These are phyloP conservation scores for Mucuna pruriens DNA, from an alignment of 306 rosid genomes.

Conservation along the genomic window DNA sequence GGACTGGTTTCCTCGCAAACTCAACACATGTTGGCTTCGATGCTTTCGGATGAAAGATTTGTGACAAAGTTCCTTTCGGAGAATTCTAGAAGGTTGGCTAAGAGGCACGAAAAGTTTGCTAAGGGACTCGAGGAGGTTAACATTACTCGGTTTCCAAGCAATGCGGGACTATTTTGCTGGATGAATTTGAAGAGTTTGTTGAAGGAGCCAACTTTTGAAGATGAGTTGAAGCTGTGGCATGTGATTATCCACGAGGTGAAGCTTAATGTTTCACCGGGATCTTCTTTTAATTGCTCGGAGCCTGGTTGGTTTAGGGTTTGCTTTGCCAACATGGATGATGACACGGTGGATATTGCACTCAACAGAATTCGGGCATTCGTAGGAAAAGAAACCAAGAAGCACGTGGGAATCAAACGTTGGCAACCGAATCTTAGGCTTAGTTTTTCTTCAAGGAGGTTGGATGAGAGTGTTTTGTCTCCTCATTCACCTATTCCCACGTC, in stretches of 20 bases:
- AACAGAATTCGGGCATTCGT: conserved; percentile 65
- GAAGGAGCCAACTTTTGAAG: conserved; percentile 59
- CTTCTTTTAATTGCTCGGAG: conserved; percentile 74
- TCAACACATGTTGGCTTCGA: conserved; percentile 66
- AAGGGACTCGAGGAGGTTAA: conserved; percentile 64
- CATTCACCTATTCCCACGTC: conserved; percentile 76
- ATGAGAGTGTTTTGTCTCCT: conserved; percentile 68
- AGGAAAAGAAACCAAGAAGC: conserved; percentile 37
- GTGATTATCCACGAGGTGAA: conserved; percentile 71
- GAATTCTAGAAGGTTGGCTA: conserved; percentile 57
- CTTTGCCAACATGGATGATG: conserved; percentile 86
- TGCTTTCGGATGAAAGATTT: conserved; percentile 73
- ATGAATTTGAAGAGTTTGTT: conserved; percentile 74
- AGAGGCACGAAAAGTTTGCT: conserved; percentile 51
- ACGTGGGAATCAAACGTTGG: conserved; percentile 40
- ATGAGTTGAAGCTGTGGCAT: conserved; percentile 73
- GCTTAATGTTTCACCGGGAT: conserved; percentile 93
- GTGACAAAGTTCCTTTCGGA: conserved; percentile 51
- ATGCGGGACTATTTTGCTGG: conserved; percentile 85
- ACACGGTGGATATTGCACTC: conserved; percentile 67
- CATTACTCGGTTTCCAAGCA: conserved; percentile 68
- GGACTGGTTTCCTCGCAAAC: conserved; percentile 85
- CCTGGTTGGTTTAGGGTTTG: conserved; percentile 98
- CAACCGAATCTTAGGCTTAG: conserved; percentile 59
- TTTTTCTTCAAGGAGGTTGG: conserved; percentile 53